These are phyloP conservation scores for Sicyos baderoa DNA, from an alignment of 306 rosid genomes.

Conservation along the genomic window DNA sequence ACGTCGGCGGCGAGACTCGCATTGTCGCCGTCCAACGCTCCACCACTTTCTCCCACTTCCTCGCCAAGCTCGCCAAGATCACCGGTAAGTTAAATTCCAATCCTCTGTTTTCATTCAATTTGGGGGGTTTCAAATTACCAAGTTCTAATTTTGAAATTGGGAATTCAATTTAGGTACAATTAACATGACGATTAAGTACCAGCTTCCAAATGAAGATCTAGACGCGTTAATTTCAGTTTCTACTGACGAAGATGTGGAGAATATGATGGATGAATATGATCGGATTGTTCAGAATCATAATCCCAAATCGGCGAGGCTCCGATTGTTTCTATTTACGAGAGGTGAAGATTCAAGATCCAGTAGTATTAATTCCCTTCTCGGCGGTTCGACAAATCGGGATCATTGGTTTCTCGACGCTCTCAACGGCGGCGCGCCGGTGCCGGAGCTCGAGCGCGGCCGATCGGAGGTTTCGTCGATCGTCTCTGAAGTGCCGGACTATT, in stretches of 20 bases:
- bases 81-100: conserved; percentile 36
- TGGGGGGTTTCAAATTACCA: not conserved
- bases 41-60: conserved; percentile 50
- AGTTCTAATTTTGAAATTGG: not conserved
- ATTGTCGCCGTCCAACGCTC: conserved; percentile 70
- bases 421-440: conserved; percentile 42
- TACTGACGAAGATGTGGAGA: conserved; percentile 91
- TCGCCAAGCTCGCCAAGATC: conserved; percentile 68
- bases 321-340: conserved; percentile 61
- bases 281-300: conserved; percentile 59
- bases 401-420: conserved; percentile 86
- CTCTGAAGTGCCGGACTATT: conserved; percentile 86
- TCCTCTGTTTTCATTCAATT: not conserved
- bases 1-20: conserved; percentile 93
- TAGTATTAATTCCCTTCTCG: conserved; percentile 69
- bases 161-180: conserved; percentile 38
- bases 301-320: conserved; percentile 62
- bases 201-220: conserved; percentile 91
- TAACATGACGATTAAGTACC: conserved; percentile 67
- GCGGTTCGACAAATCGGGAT: conserved; percentile 74
- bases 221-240: conserved; percentile 85
- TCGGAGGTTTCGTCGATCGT: conserved; percentile 82
- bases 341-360: conserved; percentile 45
- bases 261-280: conserved; percentile 95
- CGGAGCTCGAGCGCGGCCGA: conserved; percentile 59